phyloP scores from a whole-genome alignment of 441 rosid species.

The Gossypium gossypioides region DNA sequence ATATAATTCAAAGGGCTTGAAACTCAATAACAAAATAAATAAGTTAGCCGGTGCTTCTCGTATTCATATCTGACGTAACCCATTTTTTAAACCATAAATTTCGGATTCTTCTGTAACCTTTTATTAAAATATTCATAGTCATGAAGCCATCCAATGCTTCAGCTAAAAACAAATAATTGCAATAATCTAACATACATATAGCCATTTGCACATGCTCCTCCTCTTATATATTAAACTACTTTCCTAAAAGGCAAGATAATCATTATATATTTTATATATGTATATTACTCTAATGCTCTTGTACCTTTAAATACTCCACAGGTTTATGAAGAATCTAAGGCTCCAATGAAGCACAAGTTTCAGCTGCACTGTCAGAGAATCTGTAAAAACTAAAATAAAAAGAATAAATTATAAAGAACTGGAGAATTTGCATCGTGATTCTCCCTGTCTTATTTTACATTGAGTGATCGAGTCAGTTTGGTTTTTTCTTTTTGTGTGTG shows the following conservation, averaged over 20 bases:
- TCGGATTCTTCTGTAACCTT: slow-evolving; percentile 12
- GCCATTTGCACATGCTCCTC: background rate
- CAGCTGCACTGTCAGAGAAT: slow-evolving; percentile 1
- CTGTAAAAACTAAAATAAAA: background rate
- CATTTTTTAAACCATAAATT: background rate
- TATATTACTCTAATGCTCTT: background rate
- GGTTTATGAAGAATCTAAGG: slow-evolving; percentile 59
- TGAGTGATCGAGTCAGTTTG: background rate
- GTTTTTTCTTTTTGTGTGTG: too few species aligned
- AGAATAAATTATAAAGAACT: slow-evolving; percentile 1
- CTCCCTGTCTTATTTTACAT: background rate
- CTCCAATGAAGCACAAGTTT: slow-evolving; percentile 26
- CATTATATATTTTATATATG: background rate
- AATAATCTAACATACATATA: background rate
- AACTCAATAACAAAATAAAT: background rate
- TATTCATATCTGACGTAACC: slow-evolving; percentile 10
- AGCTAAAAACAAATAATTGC: background rate
- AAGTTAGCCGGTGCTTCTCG: slow-evolving; percentile 16
- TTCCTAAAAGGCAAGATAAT: background rate
- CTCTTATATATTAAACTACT: background rate
- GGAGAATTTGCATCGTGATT: background rate
- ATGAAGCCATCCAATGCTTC: background rate
- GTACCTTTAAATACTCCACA: slow-evolving; percentile 20
- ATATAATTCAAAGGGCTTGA: slow-evolving; percentile 8
- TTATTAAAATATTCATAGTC: slow-evolving; percentile 14